Conservation (phyloP, 2,329 filamentous ascomycete species). For the Fusarium sp. region DNA sequence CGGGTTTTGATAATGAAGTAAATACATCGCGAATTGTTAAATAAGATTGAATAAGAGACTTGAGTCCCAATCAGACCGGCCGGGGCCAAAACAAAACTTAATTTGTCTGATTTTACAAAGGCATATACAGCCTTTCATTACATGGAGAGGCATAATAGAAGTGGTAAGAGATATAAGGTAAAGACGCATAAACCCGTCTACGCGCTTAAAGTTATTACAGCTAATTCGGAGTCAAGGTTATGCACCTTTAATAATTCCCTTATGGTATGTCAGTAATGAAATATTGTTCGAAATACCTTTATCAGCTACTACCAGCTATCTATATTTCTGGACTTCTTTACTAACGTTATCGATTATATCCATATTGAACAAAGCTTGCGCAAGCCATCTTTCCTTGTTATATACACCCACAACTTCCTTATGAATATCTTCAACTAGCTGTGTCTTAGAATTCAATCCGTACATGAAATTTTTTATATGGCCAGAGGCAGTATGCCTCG, state of each 20-base stretch:
- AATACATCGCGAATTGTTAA: too few relatives aligned
- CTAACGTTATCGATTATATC: background rate
- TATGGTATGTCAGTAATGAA: too few relatives aligned
- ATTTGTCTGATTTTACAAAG: background rate
- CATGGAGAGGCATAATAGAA: background rate
- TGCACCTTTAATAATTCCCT: too few relatives aligned
- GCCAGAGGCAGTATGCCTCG: background rate
- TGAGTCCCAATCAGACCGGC: too few relatives aligned
- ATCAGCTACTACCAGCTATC: background rate
- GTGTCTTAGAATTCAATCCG: background rate
- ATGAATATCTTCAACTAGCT: background rate
- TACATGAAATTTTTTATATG: background rate
- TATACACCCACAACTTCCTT: background rate
- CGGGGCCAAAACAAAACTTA: background rate
- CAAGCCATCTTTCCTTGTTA: background rate
- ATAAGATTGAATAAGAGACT: too few relatives aligned
- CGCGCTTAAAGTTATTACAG: background rate
- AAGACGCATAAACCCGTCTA: background rate
- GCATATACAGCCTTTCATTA: background rate
- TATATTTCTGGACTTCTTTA: background rate
- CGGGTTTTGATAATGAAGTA: too few relatives aligned
- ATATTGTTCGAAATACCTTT: background rate
- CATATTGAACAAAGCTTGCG: background rate
- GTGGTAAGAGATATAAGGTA: background rate
- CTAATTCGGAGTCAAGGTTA: background rate